These are phyloP conservation scores for Pichia sp. DNA, from an alignment of 1,139 yeast genomes.

Conservation along the genomic window DNA sequence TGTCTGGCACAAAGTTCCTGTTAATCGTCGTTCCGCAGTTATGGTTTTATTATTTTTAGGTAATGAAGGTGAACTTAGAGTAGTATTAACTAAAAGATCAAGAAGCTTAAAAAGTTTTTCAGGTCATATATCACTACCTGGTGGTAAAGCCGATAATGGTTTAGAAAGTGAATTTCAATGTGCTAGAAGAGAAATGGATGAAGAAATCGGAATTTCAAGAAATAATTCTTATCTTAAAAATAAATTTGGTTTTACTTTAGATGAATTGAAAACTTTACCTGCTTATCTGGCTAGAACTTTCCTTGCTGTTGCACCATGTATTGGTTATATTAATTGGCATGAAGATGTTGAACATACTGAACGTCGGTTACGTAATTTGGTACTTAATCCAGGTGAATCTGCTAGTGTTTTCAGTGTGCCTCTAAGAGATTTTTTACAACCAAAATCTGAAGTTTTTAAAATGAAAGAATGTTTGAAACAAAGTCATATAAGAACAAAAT, in stretches of 20 bases:
- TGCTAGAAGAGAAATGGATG: slow-evolving; percentile 76
- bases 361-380: slow-evolving; percentile 29
- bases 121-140: slow-evolving; percentile 86
- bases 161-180: slow-evolving; percentile 64
- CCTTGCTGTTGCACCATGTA: slow-evolving; percentile 74
- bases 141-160: slow-evolving; percentile 72
- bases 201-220: slow-evolving; percentile 72
- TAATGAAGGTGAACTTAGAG: slow-evolving; percentile 63
- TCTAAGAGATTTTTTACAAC: slow-evolving; percentile 46
- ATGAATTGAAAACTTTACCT: slow-evolving; percentile 57
- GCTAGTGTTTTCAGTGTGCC: slow-evolving; percentile 66
- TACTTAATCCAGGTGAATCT: slow-evolving; percentile 66
- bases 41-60: slow-evolving; percentile 68
- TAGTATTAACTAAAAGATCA: slow-evolving; percentile 71
- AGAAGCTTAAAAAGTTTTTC: slow-evolving; percentile 64
- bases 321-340: slow-evolving; percentile 52
- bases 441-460: slow-evolving; percentile 34
- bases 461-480: slow-evolving; percentile 43
- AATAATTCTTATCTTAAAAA: slow-evolving; percentile 39
- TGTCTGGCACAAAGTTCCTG: slow-evolving; percentile 55
- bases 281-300: slow-evolving; percentile 73
- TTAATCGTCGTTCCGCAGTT: slow-evolving; percentile 68
- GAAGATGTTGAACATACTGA: slow-evolving; percentile 23
- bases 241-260: slow-evolving; percentile 49
- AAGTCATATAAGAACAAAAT: slow-evolving; percentile 37